Percentiles rank a stretch among this genome's conserved stretches.
phyloP scores from a whole-genome alignment of 2,329 filamentous ascomycete genomes.

The Phyllosticta citrichinensis region DNA sequence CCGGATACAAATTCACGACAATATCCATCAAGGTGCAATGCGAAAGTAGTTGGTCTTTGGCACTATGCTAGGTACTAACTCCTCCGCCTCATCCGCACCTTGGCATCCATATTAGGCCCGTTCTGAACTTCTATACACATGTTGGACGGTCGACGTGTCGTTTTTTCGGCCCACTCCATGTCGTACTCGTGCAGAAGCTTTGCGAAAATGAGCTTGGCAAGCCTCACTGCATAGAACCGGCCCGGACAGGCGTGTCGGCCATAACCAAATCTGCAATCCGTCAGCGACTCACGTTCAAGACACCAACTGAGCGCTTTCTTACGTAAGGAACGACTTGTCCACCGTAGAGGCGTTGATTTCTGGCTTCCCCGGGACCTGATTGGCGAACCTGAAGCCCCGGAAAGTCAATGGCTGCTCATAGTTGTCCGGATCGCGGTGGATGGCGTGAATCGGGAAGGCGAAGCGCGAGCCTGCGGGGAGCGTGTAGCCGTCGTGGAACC shows the following conservation, averaged over 20 bases:
- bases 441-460: constrained; percentile 8
- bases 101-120: too few relatives aligned
- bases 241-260: constrained; percentile 42
- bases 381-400: constrained; percentile 12
- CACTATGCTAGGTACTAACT: too few relatives aligned
- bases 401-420: constrained; percentile 11
- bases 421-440: constrained; percentile 7
- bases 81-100: too few relatives aligned
- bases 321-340: too few relatives aligned
- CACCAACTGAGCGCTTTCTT: too few relatives aligned
- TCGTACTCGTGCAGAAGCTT: constrained; percentile 5
- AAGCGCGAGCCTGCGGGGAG: constrained; percentile 11
- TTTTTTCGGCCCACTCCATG: constrained; percentile 6
- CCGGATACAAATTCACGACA: too few relatives aligned
- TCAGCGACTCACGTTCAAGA: neutral
- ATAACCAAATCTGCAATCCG: constrained; percentile 30
- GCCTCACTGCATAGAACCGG: constrained; percentile 39
- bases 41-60: too few relatives aligned
- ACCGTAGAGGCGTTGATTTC: neutral
- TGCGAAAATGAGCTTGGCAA: constrained; percentile 31
- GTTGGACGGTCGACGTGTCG: neutral
- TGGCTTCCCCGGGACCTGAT: constrained; percentile 4
- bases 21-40: too few relatives aligned
- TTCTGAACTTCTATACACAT: neutral
- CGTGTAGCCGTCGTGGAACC: constrained; percentile 12